Conservation (phyloP, 2,329 filamentous ascomycete genomes). For the Xylariaceae sp. region DNA sequence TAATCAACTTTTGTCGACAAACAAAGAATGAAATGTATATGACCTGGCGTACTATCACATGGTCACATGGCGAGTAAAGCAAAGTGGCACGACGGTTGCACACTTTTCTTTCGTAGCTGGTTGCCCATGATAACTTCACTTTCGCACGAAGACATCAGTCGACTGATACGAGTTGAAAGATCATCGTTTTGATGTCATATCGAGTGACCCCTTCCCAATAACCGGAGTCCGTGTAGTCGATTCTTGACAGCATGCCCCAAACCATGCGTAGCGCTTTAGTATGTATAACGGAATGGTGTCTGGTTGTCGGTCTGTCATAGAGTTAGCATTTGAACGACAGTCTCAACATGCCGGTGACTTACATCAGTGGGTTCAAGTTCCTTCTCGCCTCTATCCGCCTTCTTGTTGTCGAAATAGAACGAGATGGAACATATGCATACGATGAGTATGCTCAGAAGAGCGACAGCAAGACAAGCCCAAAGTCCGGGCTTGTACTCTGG, state of each 20-base stretch:
- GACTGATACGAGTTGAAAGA: too few species aligned
- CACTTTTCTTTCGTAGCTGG: too few species aligned
- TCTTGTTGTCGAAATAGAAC: conserved; percentile 42
- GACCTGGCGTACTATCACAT: too few species aligned
- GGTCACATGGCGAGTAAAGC: too few species aligned
- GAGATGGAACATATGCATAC: conserved; percentile 38
- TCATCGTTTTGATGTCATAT: too few species aligned
- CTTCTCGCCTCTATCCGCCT: conserved; percentile 50
- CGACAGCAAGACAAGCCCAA: conserved; percentile 50
- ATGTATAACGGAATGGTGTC: conserved; percentile 40
- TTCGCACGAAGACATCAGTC: too few species aligned
- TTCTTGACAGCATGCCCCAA: too few species aligned
- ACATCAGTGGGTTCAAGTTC: conserved; percentile 47
- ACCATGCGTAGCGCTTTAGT: conserved; percentile 21
- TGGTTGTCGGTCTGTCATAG: conserved; percentile 34
- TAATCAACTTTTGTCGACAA: too few species aligned
- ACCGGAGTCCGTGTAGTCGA: neutral
- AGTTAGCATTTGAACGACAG: conserved; percentile 4
- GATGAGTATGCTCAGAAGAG: conserved; percentile 42
- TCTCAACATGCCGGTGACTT: conserved; percentile 27
- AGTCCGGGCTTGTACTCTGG: conserved; percentile 49
- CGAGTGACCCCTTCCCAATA: neutral
- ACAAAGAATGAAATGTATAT: too few species aligned
- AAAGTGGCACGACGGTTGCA: too few species aligned
- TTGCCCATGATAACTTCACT: too few species aligned